Percentiles rank a stretch among this genome's conserved stretches.
Evolutionary conservation across 495 filamentous ascomycete genomes (phyloP).

Genomic region (Choiromyces venosus): DNA sequence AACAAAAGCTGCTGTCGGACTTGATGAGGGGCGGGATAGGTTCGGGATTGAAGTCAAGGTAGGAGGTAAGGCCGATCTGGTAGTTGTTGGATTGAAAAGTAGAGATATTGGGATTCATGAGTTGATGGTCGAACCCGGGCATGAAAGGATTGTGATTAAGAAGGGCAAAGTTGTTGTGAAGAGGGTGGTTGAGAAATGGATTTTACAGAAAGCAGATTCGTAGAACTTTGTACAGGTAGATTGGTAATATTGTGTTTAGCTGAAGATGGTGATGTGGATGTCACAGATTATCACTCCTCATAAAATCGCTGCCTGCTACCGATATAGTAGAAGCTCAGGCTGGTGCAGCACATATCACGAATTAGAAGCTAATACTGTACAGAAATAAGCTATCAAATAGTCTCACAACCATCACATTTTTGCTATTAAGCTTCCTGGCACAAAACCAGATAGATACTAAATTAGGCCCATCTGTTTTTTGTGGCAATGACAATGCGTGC

Average conservation of each 20-base stretch:
- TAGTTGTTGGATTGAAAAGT: slow-evolving; percentile 15
- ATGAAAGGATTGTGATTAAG: slow-evolving; percentile 24
- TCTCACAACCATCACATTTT: too few species aligned
- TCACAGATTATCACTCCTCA: neutral
- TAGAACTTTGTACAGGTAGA: neutral
- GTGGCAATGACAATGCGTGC: too few species aligned
- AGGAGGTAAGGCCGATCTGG: slow-evolving; percentile 19
- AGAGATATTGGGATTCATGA: slow-evolving; percentile 26
- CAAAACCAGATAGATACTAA: too few species aligned
- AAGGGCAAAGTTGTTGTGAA: slow-evolving; percentile 17
- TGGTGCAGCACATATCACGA: too few species aligned
- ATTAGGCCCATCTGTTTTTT: too few species aligned
- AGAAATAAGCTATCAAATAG: too few species aligned
- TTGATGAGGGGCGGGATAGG: neutral
- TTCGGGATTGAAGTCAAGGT: slow-evolving; percentile 17
- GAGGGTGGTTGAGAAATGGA: slow-evolving; percentile 19
- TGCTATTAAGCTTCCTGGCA: too few species aligned
- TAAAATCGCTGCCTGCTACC: too few species aligned
- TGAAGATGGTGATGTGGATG: neutral
- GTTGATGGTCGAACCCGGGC: slow-evolving; percentile 20
- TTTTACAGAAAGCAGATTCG: neutral
- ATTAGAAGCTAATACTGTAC: too few species aligned
- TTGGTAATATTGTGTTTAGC: neutral
- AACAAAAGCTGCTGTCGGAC: slow-evolving; percentile 51
- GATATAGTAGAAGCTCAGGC: too few species aligned